Evolutionary conservation across 352 stramenopile species (phyloP), one percentile per base, ranked within the genome.

Genomic region (Plasmopara halstedii): DNA sequence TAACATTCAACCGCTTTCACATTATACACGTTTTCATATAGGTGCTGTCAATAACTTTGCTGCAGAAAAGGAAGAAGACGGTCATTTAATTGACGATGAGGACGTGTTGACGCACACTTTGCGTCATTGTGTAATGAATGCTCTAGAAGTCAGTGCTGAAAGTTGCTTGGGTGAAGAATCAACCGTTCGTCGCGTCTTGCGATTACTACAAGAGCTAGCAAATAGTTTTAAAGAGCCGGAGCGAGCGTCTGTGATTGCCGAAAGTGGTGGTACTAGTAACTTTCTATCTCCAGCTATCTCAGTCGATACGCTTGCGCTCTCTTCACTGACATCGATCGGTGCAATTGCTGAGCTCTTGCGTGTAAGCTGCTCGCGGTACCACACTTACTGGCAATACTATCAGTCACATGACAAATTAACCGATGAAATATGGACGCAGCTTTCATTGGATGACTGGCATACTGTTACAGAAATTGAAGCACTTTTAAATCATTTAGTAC

Each of bases 381-480:
- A 22, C 20, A 26, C 45, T 1, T 70, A 70, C 50, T 40, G 36
- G 32, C 45, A 39, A 20, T 71, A 56, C 22, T 71, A 67, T 33
- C 42, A 61, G 25, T 64, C 53, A 14, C 19, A 47, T 13, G 19
- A 40, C 15, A 49, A 29, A 45, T 32, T 45, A 17, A 60, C 56
- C 3, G 57, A 64, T 45, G 26, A 23, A 2, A 34, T 50, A 9
- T 70, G 62, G 62, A 47, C 22, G 23, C 53, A 70, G 17, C 53
- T 70, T 25, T 42, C 33, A 9, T 38, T 38, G 14, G 46, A 67
- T 4, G 57, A 65, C 34, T 70, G 57, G 62, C 35, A 29, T 9
- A 59, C 57, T 23, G 55, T 37, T n/a, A 43, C 43, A n/a, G 62
- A 71, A 34, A 25, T 71, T 8, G 62, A 71, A 39, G 62, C 61